Base-by-base conservation (phyloP, 768 basidiomycete genomes). In the Leccinellum albellum region DNA sequence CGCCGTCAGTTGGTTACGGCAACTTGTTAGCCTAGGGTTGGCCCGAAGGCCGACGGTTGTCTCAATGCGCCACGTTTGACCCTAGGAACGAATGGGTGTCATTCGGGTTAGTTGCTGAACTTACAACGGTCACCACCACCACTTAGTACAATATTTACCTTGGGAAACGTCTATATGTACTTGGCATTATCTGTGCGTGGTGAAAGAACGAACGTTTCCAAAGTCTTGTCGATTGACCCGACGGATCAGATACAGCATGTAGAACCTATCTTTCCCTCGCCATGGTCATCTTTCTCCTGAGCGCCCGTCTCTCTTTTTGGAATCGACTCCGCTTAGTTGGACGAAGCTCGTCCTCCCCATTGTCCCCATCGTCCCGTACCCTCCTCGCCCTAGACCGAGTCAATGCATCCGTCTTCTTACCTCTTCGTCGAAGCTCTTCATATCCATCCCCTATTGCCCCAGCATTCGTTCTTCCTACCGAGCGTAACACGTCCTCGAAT, bases 401-500 rank as follows among this genome's bases (percentile, higher is more conserved):
- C 28, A 93, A 71, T 1, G 83, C 78, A 61, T 79, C 76, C 44
- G 74, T 75, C 69, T 87, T 89, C 73, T 82, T 86, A 6, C 87
- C 84, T 61, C 78, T 81, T 66, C 80, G 75, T 62, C 91, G 75
- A 57, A 95, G 76, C 64, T 87, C 88, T 56, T 94, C 92, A 57
- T 95, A 95, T 10, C 90, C 93, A 67, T 92, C 91, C 0, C 76
- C 79, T 7, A 79, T 72, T 20, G 73, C 76, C 44, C 76, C 67
- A 47, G 70, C 70, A 20, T 63, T 62, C 26, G 73, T 72, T 55
- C 83, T 75, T 44, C 80, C 82, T 12, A 86, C 82, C 24, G 83
- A 81, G 61, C 77, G 79, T 32, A 95, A 71, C 31, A 96, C 80
- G 62, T 94, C 93, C 12, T 80, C 83, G 64, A 95, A 95, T 70